Base-by-base conservation (phyloP, 331 rosid species). In the Malus hybrid region DNA sequence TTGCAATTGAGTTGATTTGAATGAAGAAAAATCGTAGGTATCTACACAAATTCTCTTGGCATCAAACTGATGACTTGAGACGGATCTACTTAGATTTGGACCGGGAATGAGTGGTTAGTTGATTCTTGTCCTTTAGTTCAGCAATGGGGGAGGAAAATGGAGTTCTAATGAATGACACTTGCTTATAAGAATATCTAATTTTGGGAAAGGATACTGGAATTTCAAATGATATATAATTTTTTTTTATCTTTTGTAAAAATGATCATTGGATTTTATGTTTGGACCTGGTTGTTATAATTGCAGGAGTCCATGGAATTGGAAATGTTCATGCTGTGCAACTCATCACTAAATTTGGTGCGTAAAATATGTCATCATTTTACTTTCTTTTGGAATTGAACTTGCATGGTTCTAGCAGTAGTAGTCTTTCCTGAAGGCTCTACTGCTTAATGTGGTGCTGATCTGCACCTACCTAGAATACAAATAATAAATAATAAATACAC, bases 301-400 rank as follows among this genome's bases (percentile, higher is more conserved):
- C 93, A 93, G 99, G 99, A 81, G 96, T 94, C 27, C 85, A 83
- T 65, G 99, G 99, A 70, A 94, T 94, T 81, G 99, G 99, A 79
- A 87, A 90, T 20, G 92, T 87, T 33, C 84, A 90, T 85, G 98
- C 97, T 56, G 93, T 90, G 79, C 89, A 94, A 79, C 86, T 94
- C 77, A 69, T 94, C 78, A 75, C 92, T 76, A 87, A 70, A 81
- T 94, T 88, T 73, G 97, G 98, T 93, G 76, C 65, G 93, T 69
- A 14, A 22, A 39, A 74, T 65, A 10, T 54, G n/a, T 20, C 75
- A 28, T 9, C 42, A 15, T 15, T 14, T 29, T 32, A 71, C 64
- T 29, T 63, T 31, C 24, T 31, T 13, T n/a, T 54, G 46, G 24
- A 70, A 28, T 3, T 52, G 48, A 52, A 11, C 61, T 69, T 7